These are phyloP conservation scores for Boletus reticulatus DNA, from an alignment of 768 basidiomycete species.

Conservation along the genomic window DNA sequence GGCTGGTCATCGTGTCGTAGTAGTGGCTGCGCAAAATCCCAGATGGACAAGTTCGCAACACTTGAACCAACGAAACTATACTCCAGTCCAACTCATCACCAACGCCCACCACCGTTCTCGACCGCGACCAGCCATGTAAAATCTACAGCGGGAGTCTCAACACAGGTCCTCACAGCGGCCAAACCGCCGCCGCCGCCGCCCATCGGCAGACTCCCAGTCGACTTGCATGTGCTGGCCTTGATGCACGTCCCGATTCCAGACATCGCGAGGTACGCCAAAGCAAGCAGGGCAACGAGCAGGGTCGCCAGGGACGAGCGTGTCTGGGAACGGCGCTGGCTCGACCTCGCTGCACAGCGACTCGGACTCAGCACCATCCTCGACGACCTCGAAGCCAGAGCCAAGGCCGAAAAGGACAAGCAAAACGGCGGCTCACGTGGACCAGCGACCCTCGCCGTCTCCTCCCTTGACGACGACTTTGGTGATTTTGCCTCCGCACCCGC, in stretches of 20 bases:
- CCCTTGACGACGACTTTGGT: slow-evolving; percentile 74
- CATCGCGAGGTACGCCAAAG: slow-evolving; percentile 69
- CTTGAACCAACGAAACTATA: slow-evolving; percentile 73
- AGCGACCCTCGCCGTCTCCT: slow-evolving; percentile 53
- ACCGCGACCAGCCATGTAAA: slow-evolving; percentile 18
- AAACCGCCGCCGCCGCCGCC: slow-evolving; percentile 33
- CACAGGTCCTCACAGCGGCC: slow-evolving; percentile 15
- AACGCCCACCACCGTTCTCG: slow-evolving; percentile 9
- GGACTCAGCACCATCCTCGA: slow-evolving; percentile 52
- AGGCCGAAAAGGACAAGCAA: slow-evolving; percentile 33
- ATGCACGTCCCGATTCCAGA: slow-evolving; percentile 76
- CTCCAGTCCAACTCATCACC: slow-evolving; percentile 31
- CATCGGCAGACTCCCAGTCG: slow-evolving; percentile 78
- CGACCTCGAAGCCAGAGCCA: slow-evolving; percentile 48
- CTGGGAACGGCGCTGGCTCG: slow-evolving; percentile 75
- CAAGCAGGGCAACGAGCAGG: slow-evolving; percentile 59
- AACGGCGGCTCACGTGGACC: slow-evolving; percentile 44
- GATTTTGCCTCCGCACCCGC: slow-evolving; percentile 63
- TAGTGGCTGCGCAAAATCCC: slow-evolving; percentile 14
- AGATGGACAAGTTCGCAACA: slow-evolving; percentile 85
- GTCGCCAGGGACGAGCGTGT: slow-evolving; percentile 69
- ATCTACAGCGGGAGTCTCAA: background rate
- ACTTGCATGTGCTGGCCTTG: slow-evolving; percentile 74
- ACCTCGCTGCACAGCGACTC: slow-evolving; percentile 50
- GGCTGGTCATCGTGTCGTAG: slow-evolving; percentile 5